Evolutionary conservation across 805 yeast species (phyloP).

Genomic region (Teunomyces panamensis): DNA sequence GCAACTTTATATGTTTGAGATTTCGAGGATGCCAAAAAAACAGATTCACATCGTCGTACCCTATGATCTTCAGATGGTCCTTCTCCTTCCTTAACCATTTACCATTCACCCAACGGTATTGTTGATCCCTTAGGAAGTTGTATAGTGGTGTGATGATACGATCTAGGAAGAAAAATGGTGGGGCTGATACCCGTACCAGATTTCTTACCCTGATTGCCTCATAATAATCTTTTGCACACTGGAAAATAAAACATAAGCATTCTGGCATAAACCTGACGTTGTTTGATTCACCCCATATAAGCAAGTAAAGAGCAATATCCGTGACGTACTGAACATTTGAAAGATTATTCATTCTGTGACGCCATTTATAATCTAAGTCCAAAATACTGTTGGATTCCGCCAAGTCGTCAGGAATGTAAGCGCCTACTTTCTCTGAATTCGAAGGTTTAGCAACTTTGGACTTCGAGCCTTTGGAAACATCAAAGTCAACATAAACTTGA

Average conservation of each 20-base stretch:
- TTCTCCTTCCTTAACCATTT: conserved; percentile 59
- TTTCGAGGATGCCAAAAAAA: conserved; percentile 47
- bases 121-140: conserved; percentile 64
- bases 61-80: conserved; percentile 62
- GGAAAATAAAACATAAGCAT: conserved; percentile 32
- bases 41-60: conserved; percentile 56
- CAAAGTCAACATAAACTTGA: conserved; percentile 72
- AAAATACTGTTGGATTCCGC: conserved; percentile 15
- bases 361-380: conserved; percentile 55
- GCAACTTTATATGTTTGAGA: conserved; percentile 27
- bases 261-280: conserved; percentile 54
- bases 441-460: conserved; percentile 10
- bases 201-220: conserved; percentile 22
- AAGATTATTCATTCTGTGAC: conserved; percentile 53
- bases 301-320: conserved; percentile 61
- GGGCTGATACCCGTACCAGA: not conserved
- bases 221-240: conserved; percentile 23
- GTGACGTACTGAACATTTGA: conserved; percentile 57
- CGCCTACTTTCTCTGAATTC: conserved; percentile 33
- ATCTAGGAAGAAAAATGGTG: conserved; percentile 29
- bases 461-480: conserved; percentile 47
- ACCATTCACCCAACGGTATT: conserved; percentile 54
- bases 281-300: conserved; percentile 78
- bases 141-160: conserved; percentile 49
- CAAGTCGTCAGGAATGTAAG: conserved; percentile 31